Evolutionary conservation across 306 rosid genomes (phyloP).

Genomic region (Cyclanthera cordifolia): DNA sequence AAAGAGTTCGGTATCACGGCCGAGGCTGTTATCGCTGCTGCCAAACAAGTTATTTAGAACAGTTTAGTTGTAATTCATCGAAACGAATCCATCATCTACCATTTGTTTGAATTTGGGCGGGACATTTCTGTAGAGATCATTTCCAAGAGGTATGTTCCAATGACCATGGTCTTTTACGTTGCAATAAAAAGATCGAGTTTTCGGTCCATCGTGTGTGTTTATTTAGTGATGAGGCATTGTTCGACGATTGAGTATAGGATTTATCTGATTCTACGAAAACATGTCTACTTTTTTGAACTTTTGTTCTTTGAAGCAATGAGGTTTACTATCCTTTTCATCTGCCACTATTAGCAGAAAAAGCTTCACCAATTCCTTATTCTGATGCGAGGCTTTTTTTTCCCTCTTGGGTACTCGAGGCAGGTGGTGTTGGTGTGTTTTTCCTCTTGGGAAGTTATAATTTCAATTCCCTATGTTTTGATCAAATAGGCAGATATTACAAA

Average conservation of each 20-base stretch:
- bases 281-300: neutral
- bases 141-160: constrained; percentile 3
- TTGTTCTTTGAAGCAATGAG: neutral
- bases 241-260: neutral
- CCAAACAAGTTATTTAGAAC: constrained; percentile 36
- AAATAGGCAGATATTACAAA: neutral
- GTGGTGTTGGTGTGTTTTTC: neutral
- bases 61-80: neutral
- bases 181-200: constrained; percentile 14
- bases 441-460: too few relatives aligned
- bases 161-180: constrained; percentile 7
- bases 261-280: neutral
- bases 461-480: neutral
- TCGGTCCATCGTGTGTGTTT: neutral
- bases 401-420: neutral
- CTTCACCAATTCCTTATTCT: too few relatives aligned
- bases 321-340: neutral
- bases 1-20: constrained; percentile 73
- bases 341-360: neutral
- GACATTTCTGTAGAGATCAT: constrained; percentile 10
- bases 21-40: constrained; percentile 87
- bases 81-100: neutral
- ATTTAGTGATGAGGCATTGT: neutral
- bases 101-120: constrained; percentile 13
- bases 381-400: neutral